Percentiles rank a stretch among this genome's conserved stretches.
phyloP scores from a whole-genome alignment of 1,284 basidiomycete species.

The Volvariella volvacea region DNA sequence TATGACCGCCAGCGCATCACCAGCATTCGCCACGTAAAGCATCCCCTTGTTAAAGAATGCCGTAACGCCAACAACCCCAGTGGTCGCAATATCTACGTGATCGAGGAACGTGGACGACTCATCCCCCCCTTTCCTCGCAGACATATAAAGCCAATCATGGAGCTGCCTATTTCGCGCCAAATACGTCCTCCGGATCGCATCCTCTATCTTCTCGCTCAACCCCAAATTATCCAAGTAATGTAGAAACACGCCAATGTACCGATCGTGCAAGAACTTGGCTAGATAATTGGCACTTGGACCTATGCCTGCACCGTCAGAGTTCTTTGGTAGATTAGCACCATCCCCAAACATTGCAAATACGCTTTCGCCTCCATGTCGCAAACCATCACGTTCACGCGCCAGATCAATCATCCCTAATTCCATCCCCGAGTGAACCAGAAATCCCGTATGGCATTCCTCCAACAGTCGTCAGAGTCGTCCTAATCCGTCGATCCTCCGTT shows the following conservation, averaged over 20 bases:
- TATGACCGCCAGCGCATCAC: slow-evolving; percentile 86
- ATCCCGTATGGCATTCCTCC: slow-evolving; percentile 97
- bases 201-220: slow-evolving; percentile 52
- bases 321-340: slow-evolving; percentile 46
- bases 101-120: slow-evolving; percentile 36
- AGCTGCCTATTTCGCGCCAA: slow-evolving; percentile 77
- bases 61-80: slow-evolving; percentile 83
- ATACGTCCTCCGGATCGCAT: slow-evolving; percentile 84
- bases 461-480: slow-evolving; percentile 88
- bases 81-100: slow-evolving; percentile 33
- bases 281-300: slow-evolving; percentile 47
- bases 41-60: slow-evolving; percentile 81
- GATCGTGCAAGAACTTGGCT: slow-evolving; percentile 79
- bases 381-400: slow-evolving; percentile 81
- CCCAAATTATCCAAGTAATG: slow-evolving; percentile 50
- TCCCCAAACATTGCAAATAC: slow-evolving; percentile 95
- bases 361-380: slow-evolving; percentile 63
- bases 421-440: slow-evolving; percentile 85
- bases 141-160: slow-evolving; percentile 53
- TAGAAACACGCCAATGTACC: slow-evolving; percentile 61
- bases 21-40: slow-evolving; percentile 88
- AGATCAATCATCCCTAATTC: slow-evolving; percentile 91
- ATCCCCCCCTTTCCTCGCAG: slow-evolving; percentile 63
- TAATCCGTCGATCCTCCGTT: slow-evolving; percentile 84
- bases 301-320: slow-evolving; percentile 21